phyloP scores from a whole-genome alignment of 768 basidiomycete species.

The Boletus barrowsii region DNA sequence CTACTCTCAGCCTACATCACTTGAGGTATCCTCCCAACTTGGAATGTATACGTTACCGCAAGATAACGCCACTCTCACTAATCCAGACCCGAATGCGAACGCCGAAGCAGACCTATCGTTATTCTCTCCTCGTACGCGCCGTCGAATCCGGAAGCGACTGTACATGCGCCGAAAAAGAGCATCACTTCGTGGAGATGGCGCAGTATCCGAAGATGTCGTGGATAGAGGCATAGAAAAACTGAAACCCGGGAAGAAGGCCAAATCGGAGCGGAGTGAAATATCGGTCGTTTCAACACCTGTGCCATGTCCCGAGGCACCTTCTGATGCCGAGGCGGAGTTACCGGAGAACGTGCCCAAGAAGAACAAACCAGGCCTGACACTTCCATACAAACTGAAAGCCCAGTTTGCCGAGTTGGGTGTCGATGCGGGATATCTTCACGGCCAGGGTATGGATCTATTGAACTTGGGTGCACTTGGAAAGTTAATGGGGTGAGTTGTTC shows the following conservation, averaged over 20 bases:
- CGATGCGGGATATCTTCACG: slow-evolving; percentile 39
- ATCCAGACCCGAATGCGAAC: neutral
- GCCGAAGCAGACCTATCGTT: slow-evolving; percentile 16
- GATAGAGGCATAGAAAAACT: slow-evolving; percentile 24
- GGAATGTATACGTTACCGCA: neutral
- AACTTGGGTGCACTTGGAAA: slow-evolving; percentile 35
- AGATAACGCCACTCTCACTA: neutral
- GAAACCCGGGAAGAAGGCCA: slow-evolving; percentile 37
- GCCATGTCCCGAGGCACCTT: slow-evolving; percentile 3
- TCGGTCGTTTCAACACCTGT: slow-evolving; percentile 6
- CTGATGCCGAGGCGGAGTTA: slow-evolving; percentile 8
- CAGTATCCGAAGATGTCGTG: neutral
- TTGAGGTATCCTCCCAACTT: neutral
- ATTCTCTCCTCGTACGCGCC: slow-evolving; percentile 48
- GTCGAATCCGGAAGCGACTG: slow-evolving; percentile 58
- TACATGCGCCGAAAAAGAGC: slow-evolving; percentile 75
- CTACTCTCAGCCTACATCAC: neutral
- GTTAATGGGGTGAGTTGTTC: slow-evolving; percentile 40
- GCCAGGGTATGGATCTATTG: slow-evolving; percentile 43
- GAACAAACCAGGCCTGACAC: slow-evolving; percentile 38
- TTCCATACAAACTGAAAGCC: slow-evolving; percentile 43
- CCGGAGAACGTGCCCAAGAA: slow-evolving; percentile 12
- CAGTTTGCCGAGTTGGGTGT: slow-evolving; percentile 45
- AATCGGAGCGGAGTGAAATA: neutral
- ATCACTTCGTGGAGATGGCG: slow-evolving; percentile 35